Evolutionary conservation across 495 filamentous ascomycete species (phyloP).

Genomic region (Coniosporium apollinis): DNA sequence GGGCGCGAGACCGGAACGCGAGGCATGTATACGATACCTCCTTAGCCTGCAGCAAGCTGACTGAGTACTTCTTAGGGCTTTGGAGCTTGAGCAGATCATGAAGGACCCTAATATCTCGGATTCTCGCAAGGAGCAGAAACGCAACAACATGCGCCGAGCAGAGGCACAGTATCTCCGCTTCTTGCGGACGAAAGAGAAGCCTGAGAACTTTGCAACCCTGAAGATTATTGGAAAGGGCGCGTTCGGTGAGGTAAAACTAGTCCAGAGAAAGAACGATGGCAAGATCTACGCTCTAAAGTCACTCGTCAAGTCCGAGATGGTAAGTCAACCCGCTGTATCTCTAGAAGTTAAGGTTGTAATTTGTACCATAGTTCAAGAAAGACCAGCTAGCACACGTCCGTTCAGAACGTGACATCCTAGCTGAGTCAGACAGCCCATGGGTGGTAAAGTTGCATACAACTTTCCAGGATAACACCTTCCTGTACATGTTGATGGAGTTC

Average conservation of each 20-base stretch:
- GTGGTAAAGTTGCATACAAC: slow-evolving; percentile 95
- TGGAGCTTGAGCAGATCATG: slow-evolving; percentile 73
- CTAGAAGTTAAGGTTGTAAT: background rate
- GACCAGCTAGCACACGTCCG: slow-evolving; percentile 98
- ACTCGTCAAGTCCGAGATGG: slow-evolving; percentile 93
- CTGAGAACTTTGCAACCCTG: slow-evolving; percentile 83
- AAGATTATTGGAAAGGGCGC: slow-evolving; percentile 98
- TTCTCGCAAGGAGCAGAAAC: slow-evolving; percentile 59
- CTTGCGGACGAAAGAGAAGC: slow-evolving; percentile 77
- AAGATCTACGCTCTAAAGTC: slow-evolving; percentile 98
- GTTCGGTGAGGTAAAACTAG: slow-evolving; percentile 94
- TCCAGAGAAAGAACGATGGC: slow-evolving; percentile 88
- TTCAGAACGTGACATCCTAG: slow-evolving; percentile 91
- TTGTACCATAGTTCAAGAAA: slow-evolving; percentile 57
- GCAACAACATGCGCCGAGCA: slow-evolving; percentile 57
- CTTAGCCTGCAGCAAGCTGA: background rate
- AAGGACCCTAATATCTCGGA: slow-evolving; percentile 54
- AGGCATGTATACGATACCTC: slow-evolving; percentile 38
- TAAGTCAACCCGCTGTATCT: slow-evolving; percentile 4
- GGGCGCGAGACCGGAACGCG: slow-evolving; percentile 78
- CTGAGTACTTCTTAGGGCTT: slow-evolving; percentile 41
- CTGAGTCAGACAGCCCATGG: slow-evolving; percentile 97
- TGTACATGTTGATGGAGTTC: slow-evolving; percentile 99
- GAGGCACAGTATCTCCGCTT: slow-evolving; percentile 89
- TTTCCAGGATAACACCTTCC: slow-evolving; percentile 87